These are phyloP conservation scores for Ophiostoma perfectum DNA, from an alignment of 2,329 filamentous ascomycete species.

Conservation along the genomic window DNA sequence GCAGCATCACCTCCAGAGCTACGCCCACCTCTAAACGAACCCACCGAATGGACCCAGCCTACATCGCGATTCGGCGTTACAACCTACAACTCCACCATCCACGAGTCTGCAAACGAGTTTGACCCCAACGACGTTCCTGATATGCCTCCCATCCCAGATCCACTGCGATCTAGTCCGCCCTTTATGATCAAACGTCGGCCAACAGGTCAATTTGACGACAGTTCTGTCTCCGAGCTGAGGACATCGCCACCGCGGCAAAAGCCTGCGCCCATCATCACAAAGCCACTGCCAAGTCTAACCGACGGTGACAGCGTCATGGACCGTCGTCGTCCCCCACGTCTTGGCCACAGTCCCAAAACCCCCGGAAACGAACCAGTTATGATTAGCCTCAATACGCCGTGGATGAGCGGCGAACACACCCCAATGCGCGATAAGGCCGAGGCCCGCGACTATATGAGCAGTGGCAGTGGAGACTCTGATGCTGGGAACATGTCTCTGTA, in stretches of 20 bases:
- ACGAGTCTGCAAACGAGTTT: conserved; percentile 32
- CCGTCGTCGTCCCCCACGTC: conserved; percentile 36
- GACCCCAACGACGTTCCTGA: conserved; percentile 21
- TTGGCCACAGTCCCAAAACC: conserved; percentile 22
- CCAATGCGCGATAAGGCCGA: conserved; percentile 18
- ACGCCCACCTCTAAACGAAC: conserved; percentile 24
- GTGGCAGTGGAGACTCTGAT: neutral
- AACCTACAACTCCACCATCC: conserved; percentile 50
- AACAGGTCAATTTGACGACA: neutral
- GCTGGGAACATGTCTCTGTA: neutral
- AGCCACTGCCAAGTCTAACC: neutral
- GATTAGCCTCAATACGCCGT: conserved; percentile 35
- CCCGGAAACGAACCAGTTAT: conserved; percentile 30
- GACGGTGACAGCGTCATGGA: conserved; percentile 35
- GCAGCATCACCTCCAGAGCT: conserved; percentile 16
- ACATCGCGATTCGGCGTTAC: conserved; percentile 60
- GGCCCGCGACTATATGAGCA: neutral
- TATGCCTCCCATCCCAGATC: conserved; percentile 23
- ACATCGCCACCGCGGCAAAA: conserved; percentile 16
- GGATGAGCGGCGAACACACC: conserved; percentile 28
- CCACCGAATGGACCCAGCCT: conserved; percentile 44
- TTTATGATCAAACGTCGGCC: conserved; percentile 16
- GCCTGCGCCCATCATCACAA: conserved; percentile 18
- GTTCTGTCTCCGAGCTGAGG: conserved; percentile 1
- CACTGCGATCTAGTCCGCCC: conserved; percentile 17